Conservation (phyloP, 495 filamentous ascomycete species). For the Beverwykella pulmonaria region DNA sequence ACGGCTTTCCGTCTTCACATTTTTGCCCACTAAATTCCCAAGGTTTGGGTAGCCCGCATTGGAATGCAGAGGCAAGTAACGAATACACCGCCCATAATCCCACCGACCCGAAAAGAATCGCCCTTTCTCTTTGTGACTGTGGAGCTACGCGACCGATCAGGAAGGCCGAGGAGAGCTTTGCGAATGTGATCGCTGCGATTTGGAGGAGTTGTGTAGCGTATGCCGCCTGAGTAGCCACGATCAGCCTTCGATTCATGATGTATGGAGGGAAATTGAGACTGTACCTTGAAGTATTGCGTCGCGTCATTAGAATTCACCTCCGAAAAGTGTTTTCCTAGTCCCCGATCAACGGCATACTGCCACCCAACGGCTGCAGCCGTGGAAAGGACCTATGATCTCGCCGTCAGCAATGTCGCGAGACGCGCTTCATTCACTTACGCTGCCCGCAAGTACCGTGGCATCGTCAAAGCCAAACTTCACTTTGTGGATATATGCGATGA, state of each 20-base stretch:
- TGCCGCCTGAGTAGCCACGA: background rate
- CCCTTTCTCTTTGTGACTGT: background rate
- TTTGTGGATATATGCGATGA: conserved; percentile 1
- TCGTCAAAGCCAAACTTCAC: conserved; percentile 19
- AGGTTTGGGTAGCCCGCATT: conserved; percentile 26
- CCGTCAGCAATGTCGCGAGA: background rate
- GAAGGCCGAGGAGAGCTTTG: conserved; percentile 24
- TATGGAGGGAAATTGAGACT: too few relatives aligned
- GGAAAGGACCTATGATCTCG: background rate
- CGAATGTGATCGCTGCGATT: conserved; percentile 11
- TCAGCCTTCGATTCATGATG: background rate
- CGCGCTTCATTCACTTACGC: background rate
- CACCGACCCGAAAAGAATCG: conserved; percentile 7
- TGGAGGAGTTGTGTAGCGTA: conserved; percentile 27
- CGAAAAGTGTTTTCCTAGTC: conserved; percentile 7
- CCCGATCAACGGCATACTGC: conserved; percentile 2
- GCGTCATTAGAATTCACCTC: background rate
- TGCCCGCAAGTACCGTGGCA: conserved; percentile 1
- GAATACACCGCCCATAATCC: conserved; percentile 25
- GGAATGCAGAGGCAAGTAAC: conserved; percentile 22
- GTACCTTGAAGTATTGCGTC: conserved; percentile 7
- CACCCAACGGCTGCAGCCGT: background rate
- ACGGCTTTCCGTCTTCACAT: conserved; percentile 14
- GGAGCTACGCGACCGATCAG: conserved; percentile 27
- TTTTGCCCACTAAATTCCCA: conserved; percentile 5